Base-by-base conservation (phyloP, 2,329 filamentous ascomycete species). In the Paecilomyces formosus region DNA sequence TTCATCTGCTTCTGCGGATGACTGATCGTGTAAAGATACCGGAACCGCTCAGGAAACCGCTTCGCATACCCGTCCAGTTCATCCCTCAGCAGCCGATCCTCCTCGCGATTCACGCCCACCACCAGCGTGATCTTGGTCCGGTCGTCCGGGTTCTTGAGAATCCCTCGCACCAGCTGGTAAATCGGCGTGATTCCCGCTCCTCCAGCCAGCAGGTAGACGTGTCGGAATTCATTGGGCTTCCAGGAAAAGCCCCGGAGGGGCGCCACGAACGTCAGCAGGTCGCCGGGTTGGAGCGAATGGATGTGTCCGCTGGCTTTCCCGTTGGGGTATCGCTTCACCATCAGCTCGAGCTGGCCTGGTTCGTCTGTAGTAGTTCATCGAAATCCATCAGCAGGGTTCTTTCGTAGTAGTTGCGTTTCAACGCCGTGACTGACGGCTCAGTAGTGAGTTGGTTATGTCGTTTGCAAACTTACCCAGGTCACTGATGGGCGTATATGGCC, bases 171-270 rank as follows among this genome's bases (percentile, higher is more conserved):
- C 1, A 89, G 79, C 68, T 88, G 85, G 68, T 84, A 89, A 63
- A 87, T 81, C 0, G 88, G 88, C 0, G 87, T 90, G 62, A 91
- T 88, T 18, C 88, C 88, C 0, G 86, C 86, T 12, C 88, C 88
- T 52, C 88, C 88, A 0, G 88, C 88, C 51, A 90, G 82, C 45
- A 89, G 77, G 2, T 83, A 81, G n/a, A 90, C 71, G 61, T 82
- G 78, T 71, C 77, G 68, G 74, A 73, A 66, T 56, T 72, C 64
- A 57, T 77, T 77, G 28, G 81, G 74, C 22, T 75, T 79, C 81
- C 83, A 88, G 33, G 72, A 65, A 68, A 82, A 82, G 26, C 79
- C 82, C 18, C 77, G 78, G 3, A 89, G 72, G 3, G 82, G 76
- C 0, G 78, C 76, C 5, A 81, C 77, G 64, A 89, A 85, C 50